Percentiles rank a stretch among this genome's conserved stretches.
Evolutionary conservation across 306 rosid genomes (phyloP).

Genomic region (Vachellia pachyceras): DNA sequence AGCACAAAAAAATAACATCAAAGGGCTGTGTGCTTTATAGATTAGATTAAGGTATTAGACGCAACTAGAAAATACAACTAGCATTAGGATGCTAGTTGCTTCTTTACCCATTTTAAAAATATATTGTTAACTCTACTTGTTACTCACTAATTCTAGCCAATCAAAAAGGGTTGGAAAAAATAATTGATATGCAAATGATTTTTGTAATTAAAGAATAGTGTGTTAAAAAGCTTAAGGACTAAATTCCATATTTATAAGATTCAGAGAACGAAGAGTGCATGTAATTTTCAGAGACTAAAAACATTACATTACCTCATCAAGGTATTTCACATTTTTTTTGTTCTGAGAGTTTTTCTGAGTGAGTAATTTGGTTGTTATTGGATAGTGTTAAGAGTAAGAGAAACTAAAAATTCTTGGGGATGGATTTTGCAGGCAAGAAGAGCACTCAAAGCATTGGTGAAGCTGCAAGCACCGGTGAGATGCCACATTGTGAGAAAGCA

Average conservation of each 20-base stretch:
- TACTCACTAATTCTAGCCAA: background rate
- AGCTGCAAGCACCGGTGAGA: conserved; percentile 90
- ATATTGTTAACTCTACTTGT: background rate
- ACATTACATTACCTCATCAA: no score
- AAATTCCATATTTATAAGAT: background rate
- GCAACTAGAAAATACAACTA: no score
- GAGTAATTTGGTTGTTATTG: conserved; percentile 1
- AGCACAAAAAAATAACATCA: no score
- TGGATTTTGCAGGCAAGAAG: conserved; percentile 77
- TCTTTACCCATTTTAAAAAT: no score
- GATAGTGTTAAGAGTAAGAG: background rate
- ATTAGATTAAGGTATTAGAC: no score
- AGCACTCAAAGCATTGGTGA: conserved; percentile 92
- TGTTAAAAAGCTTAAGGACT: background rate
- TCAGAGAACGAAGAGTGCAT: background rate
- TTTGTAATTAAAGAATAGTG: background rate
- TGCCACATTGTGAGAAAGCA: conserved; percentile 93
- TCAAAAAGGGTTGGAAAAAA: background rate
- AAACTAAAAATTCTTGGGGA: conserved; percentile 12
- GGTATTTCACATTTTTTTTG: no score
- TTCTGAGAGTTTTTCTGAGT: background rate
- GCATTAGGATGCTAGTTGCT: no score
- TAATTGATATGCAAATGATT: background rate
- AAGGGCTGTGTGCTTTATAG: no score
- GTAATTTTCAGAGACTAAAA: background rate